These are phyloP conservation scores for Fusarium abutilonis DNA, from an alignment of 2,329 filamentous ascomycete species.

Conservation along the genomic window DNA sequence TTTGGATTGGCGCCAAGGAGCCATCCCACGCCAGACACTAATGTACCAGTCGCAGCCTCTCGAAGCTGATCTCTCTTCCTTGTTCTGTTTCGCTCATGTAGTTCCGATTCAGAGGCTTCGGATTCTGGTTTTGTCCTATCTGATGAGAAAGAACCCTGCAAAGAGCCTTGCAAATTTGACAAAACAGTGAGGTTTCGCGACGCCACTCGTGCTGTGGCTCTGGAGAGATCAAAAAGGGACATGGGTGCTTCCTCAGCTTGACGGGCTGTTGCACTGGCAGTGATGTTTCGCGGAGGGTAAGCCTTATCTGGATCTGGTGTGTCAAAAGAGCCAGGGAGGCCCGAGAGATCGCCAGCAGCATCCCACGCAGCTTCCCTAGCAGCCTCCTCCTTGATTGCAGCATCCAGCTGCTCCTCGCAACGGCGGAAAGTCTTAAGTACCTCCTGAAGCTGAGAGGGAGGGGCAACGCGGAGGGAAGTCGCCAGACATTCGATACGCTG, in stretches of 20 bases:
- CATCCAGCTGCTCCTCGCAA: slow-evolving; percentile 80
- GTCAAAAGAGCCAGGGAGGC: slow-evolving; percentile 66
- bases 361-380: slow-evolving; percentile 77
- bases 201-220: slow-evolving; percentile 68
- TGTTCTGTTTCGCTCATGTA: slow-evolving; percentile 52
- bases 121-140: slow-evolving; percentile 27
- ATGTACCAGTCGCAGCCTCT: slow-evolving; percentile 72
- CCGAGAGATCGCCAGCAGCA: slow-evolving; percentile 66
- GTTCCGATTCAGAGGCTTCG: slow-evolving; percentile 40
- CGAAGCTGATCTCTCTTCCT: slow-evolving; percentile 78
- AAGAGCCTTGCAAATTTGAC: slow-evolving; percentile 58
- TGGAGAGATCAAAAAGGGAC: slow-evolving; percentile 71
- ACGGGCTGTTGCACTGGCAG: slow-evolving; percentile 49
- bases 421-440: slow-evolving; percentile 79
- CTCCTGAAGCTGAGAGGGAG: slow-evolving; percentile 74
- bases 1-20: slow-evolving; percentile 65
- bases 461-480: slow-evolving; percentile 78
- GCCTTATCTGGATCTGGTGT: slow-evolving; percentile 42
- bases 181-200: slow-evolving; percentile 67
- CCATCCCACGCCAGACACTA: slow-evolving; percentile 75
- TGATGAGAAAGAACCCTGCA: slow-evolving; percentile 32
- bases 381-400: slow-evolving; percentile 71
- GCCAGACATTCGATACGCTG: slow-evolving; percentile 84
- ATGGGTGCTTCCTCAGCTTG: slow-evolving; percentile 67
- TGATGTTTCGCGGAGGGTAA: slow-evolving; percentile 48